Conservation (phyloP, 495 filamentous ascomycete species). For the Talaromyces borbonicus region DNA sequence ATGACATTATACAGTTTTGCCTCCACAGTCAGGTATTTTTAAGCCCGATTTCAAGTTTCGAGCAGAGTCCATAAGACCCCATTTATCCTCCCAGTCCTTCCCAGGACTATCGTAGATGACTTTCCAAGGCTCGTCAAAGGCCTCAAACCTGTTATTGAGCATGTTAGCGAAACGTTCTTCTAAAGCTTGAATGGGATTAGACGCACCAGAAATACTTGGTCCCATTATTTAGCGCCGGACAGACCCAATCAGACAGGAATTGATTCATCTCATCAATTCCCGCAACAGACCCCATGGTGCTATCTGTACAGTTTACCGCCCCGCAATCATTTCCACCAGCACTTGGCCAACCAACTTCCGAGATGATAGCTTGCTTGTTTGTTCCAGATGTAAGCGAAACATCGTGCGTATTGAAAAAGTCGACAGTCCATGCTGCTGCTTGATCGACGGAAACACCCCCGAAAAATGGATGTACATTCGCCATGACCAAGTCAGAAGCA, state of each 20-base stretch:
- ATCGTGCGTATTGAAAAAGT: conserved; percentile 65
- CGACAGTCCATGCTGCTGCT: conserved; percentile 75
- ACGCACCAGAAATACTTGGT: conserved; percentile 89
- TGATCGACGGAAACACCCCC: conserved; percentile 58
- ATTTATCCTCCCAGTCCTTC: conserved; percentile 89
- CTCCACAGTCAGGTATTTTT: conserved; percentile 80
- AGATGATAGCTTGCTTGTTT: conserved; percentile 58
- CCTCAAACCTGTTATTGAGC: conserved; percentile 55
- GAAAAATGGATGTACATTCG: conserved; percentile 97
- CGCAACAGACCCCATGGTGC: conserved; percentile 55
- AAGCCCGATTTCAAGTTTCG: conserved; percentile 78
- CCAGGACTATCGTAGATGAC: conserved; percentile 53
- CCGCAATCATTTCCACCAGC: conserved; percentile 77
- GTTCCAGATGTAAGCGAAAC: conserved; percentile 48
- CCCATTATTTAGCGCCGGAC: conserved; percentile 62
- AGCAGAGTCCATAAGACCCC: conserved; percentile 84
- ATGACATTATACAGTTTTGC: conserved; percentile 46
- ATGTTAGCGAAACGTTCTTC: conserved; percentile 11
- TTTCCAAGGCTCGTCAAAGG: conserved; percentile 97
- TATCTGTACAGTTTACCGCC: conserved; percentile 38
- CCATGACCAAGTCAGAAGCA: conserved; percentile 81
- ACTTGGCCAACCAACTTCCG: conserved; percentile 89
- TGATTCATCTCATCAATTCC: conserved; percentile 76
- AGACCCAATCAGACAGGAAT: conserved; percentile 83
- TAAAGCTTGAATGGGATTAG: background rate